These are phyloP conservation scores for Trichoderma reesei DNA, from an alignment of 495 filamentous ascomycete species.

Conservation along the genomic window DNA sequence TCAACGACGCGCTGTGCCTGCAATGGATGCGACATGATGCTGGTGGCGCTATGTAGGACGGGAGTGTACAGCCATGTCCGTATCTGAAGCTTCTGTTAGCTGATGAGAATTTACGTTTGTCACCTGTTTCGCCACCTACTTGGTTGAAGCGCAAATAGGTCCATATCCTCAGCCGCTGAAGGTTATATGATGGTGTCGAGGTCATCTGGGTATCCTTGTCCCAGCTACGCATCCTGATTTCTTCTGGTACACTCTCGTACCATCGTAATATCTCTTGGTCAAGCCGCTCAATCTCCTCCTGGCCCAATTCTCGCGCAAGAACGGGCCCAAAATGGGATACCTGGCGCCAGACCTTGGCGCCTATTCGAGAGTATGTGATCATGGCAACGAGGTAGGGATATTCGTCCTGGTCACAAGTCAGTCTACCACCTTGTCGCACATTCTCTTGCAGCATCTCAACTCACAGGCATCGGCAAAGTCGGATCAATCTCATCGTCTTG, in stretches of 20 bases:
- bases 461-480: conserved; percentile 64
- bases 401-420: conserved; percentile 42
- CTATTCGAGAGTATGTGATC: conserved; percentile 67
- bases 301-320: conserved; percentile 39
- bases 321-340: conserved; percentile 47
- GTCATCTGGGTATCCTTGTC: conserved; percentile 17
- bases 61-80: conserved; percentile 76
- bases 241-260: conserved; percentile 45
- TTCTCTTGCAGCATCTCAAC: conserved; percentile 16
- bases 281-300: conserved; percentile 61
- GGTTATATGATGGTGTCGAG: conserved; percentile 32
- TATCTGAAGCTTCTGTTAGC: conserved; percentile 28
- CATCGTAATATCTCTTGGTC: conserved; percentile 72
- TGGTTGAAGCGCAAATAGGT: conserved; percentile 65
- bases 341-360: conserved; percentile 68
- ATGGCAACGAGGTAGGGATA: conserved; percentile 67
- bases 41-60: conserved; percentile 64
- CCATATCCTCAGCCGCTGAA: conserved; percentile 50
- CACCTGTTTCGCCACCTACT: conserved; percentile 12
- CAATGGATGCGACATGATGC: conserved; percentile 59
- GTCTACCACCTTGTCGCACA: background rate
- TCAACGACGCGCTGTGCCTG: conserved; percentile 64
- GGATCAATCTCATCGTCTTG: conserved; percentile 80
- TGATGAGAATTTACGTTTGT: background rate
- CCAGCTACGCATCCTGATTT: conserved; percentile 20